A percentile compares a stretch with the other conserved stretches of the same genome.
Evolutionary conservation across 805 yeast species (phyloP).

Genomic region (Pichia phayaonensis): DNA sequence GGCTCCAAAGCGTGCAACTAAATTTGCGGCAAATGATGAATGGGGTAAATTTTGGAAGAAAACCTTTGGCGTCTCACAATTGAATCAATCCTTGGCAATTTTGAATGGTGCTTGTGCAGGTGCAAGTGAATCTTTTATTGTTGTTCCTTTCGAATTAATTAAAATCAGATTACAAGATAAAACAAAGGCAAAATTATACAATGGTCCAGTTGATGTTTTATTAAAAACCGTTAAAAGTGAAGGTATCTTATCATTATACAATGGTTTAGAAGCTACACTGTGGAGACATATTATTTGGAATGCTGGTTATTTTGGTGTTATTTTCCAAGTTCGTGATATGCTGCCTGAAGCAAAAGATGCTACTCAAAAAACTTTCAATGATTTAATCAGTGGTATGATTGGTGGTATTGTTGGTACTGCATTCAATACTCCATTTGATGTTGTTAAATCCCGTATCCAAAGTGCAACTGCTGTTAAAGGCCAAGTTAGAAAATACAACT

Average conservation of each 20-base stretch:
- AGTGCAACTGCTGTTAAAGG: slow-evolving; percentile 59
- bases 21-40: slow-evolving; percentile 96
- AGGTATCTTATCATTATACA: slow-evolving; percentile 78
- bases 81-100: slow-evolving; percentile 79
- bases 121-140: slow-evolving; percentile 92
- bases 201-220: slow-evolving; percentile 78
- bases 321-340: slow-evolving; percentile 73
- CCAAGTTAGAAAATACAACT: slow-evolving; percentile 77
- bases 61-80: slow-evolving; percentile 56
- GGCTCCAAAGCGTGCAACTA: slow-evolving; percentile 98
- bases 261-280: slow-evolving; percentile 92
- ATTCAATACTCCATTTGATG: slow-evolving; percentile 94
- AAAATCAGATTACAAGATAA: slow-evolving; percentile 92
- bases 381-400: slow-evolving; percentile 83
- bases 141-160: slow-evolving; percentile 94
- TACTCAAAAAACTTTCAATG: slow-evolving; percentile 74
- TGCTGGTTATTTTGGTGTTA: slow-evolving; percentile 95
- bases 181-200: slow-evolving; percentile 48
- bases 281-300: slow-evolving; percentile 98
- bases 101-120: slow-evolving; percentile 98
- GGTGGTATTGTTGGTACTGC: slow-evolving; percentile 98
- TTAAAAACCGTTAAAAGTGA: slow-evolving; percentile 61
- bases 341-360: slow-evolving; percentile 72
- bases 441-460: slow-evolving; percentile 94
- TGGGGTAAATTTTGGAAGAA: slow-evolving; percentile 81